A percentile compares a stretch with the other conserved stretches of the same genome.
phyloP scores from a whole-genome alignment of 2,329 filamentous ascomycete genomes.

The Aspergillus sp. region DNA sequence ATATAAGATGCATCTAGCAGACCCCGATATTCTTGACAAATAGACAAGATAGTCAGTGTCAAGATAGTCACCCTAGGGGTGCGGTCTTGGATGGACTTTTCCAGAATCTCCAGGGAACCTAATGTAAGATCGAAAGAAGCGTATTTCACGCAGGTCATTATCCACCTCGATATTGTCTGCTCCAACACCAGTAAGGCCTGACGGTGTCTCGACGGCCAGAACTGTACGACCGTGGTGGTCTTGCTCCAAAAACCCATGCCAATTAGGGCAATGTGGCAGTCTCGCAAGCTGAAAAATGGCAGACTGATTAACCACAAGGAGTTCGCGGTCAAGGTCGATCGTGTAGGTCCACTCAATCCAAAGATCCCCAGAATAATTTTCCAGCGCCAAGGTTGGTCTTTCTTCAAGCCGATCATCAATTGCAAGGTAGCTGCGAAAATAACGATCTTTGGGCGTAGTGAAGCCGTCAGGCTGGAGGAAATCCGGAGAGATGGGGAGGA shows the following conservation, averaged over 20 bases:
- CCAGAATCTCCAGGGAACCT: not conserved
- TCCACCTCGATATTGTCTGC: slow-evolving; percentile 14
- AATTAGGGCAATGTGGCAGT: slow-evolving; percentile 14
- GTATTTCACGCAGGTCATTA: not conserved
- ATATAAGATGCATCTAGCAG: slow-evolving; percentile 18
- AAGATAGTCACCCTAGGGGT: slow-evolving; percentile 15
- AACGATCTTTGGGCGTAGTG: slow-evolving; percentile 10
- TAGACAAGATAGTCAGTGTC: not conserved
- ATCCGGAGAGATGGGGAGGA: slow-evolving; percentile 16
- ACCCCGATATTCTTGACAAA: slow-evolving; percentile 1
- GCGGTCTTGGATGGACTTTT: not conserved
- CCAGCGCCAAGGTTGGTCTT: slow-evolving; percentile 14
- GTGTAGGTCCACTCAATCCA: slow-evolving; percentile 25
- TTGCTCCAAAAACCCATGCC: slow-evolving; percentile 17
- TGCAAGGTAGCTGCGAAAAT: slow-evolving; percentile 18
- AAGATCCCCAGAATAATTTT: not conserved
- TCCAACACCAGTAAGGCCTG: slow-evolving; percentile 16
- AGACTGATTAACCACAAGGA: slow-evolving; percentile 21
- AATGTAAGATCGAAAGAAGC: slow-evolving; percentile 3
- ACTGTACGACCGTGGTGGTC: slow-evolving; percentile 12
- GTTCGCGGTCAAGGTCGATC: slow-evolving; percentile 25
- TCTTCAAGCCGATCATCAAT: slow-evolving; percentile 21
- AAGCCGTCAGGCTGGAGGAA: slow-evolving; percentile 4
- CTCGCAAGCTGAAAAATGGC: slow-evolving; percentile 16
- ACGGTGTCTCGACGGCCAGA: slow-evolving; percentile 11